A percentile compares a stretch with the other conserved stretches of the same genome.
These are phyloP conservation scores for Alloteropsis semialata DNA, from an alignment of 176 grass and related monocot genomes.

Conservation along the genomic window DNA sequence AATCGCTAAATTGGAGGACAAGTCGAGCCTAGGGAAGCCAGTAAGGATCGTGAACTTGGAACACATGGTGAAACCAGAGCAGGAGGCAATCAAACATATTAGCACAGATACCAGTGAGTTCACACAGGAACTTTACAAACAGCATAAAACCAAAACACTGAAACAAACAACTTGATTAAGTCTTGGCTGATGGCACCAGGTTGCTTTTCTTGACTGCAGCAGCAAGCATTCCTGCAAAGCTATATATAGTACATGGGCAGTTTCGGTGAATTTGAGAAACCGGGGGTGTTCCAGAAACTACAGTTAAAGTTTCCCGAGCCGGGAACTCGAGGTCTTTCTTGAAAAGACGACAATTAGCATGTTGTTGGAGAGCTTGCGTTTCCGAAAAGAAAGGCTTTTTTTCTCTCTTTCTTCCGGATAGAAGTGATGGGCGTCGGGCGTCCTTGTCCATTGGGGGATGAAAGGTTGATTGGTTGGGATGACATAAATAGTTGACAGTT, in stretches of 20 bases:
- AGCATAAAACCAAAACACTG: not conserved
- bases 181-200: not conserved
- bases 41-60: slow-evolving; percentile 84
- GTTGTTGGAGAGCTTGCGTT: slow-evolving; percentile 1
- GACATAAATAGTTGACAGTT: not conserved
- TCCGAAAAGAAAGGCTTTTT: not conserved
- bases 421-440: not conserved
- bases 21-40: slow-evolving; percentile 79
- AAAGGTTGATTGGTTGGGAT: not conserved
- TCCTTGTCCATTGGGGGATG: not conserved
- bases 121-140: not conserved
- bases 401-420: not conserved
- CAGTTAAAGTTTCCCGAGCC: not conserved
- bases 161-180: not conserved
- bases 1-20: slow-evolving; percentile 66
- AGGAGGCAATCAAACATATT: slow-evolving; percentile 21
- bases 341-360: not conserved
- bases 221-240: not conserved
- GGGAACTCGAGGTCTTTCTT: slow-evolving; percentile 9
- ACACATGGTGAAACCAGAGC: slow-evolving; percentile 13
- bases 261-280: not conserved
- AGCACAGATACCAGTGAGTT: not conserved
- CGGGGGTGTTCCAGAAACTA: not conserved
- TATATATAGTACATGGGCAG: not conserved
- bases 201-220: not conserved